Evolutionary conservation across 495 filamentous ascomycete species (phyloP), one percentile per base, ranked within the genome.

Genomic region (Hyphodiscus hymeniophilus): DNA sequence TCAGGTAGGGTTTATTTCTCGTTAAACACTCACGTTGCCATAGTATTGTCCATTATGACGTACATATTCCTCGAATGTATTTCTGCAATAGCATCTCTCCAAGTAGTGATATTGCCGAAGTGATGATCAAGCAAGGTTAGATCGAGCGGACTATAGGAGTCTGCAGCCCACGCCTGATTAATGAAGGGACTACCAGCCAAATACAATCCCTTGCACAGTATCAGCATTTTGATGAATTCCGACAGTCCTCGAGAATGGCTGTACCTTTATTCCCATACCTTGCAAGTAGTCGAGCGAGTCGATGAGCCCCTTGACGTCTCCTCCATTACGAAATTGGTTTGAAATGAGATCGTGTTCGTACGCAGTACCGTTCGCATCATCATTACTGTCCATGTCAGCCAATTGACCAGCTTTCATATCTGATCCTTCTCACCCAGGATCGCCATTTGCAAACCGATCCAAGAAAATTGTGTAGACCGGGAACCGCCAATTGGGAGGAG

Each of bases 241-340:
- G 20, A 50, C 7, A 3, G 21, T 3, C 8, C n/a, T 28, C 13
- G 39, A 28, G 13, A 17, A n/a, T 23, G 38, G 18, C 16, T 11
- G 38, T 41, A 76, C 79, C 69, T 84, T 85, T 61, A 85, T 78
- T 1, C 84, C 84, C 79, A 85, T 79, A 35, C 84, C 84, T 47
- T 83, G 79, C 32, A 88, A 59, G 61, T 88, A 88, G 56, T 88
- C 84, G 44, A 88, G 64, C 13, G 77, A 80, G 51, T 83, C 77
- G 36, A 77, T 52, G 28, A 88, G 47, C 7, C 84, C 84, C 36
- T 66, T 67, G 20, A 84, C 67, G 60, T 88, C 84, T 31, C 84
- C 84, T 30, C 84, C 84, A 64, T 84, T 78, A n/a, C 84, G 78
- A 63, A 87, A 74, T 60, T 86, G 82, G 46, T 77, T 88, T 44